Evolutionary conservation across 192 early-diverging fungal genomes (phyloP), one percentile per base, ranked within the genome.

Genomic region (Coemansia sp.): DNA sequence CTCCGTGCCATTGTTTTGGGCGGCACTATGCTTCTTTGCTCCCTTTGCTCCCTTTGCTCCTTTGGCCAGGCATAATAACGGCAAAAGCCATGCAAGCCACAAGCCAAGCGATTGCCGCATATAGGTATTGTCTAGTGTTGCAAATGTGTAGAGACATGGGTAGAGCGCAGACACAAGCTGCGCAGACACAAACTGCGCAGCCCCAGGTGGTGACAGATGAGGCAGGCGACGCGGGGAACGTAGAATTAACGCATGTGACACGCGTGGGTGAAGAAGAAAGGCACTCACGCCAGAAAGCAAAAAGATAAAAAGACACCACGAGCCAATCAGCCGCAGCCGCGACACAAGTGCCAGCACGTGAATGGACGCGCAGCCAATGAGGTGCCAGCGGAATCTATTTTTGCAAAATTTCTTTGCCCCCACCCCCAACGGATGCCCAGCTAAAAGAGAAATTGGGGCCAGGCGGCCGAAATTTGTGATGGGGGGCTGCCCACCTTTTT

Each of bases 401-500:
- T 70, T 70, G 69, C 51, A 57, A 34, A 57, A 9, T 29, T 27
- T 40, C 17, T 60, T 34, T 60, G 56, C n/a, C 56, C 44, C 24
- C 21, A 53, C 72, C 72, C 72, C 63, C 63, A 62, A 27, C 57
- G 59, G 11, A 73, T 21, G 67, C 53, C 57, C 46, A 57, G 34
- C 61, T 68, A 67, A 34, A 40, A 36, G 44, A 62, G 27, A 62
- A 63, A 53, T 40, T 36, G 59, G 48, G 62, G 50, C 14, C 53
- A 67, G 63, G 45, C 44, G 16, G 63, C 9, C 63, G 51, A 64
- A 67, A 73, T 54, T 45, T 36, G 59, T 60, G 64, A 54, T 46
- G 11, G 50, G 40, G 61, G 63, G 56, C 64, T 48, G 67, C 59
- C 70, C 64, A 73, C 74, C 79, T 69, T 69, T 76, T 81, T 81